Evolutionary conservation across 768 basidiomycete species (phyloP).

Genomic region (Amanita fuliginea): DNA sequence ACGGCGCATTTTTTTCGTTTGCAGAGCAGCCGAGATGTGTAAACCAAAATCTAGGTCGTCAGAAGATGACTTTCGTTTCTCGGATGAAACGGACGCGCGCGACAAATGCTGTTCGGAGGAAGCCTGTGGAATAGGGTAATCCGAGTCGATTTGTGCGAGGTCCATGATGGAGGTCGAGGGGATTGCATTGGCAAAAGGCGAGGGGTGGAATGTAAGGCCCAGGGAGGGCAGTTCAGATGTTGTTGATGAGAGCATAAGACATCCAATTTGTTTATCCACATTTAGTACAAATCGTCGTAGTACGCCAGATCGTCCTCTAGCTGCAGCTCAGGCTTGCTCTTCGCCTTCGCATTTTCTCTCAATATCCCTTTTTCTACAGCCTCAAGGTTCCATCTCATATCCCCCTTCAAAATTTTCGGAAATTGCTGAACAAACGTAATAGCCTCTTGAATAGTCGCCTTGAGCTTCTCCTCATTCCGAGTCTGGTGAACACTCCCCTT

Average conservation of each 20-base stretch:
- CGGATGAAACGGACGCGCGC: background rate
- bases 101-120: background rate
- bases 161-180: background rate
- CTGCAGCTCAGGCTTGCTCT: constrained; percentile 12
- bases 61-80: constrained; percentile 1
- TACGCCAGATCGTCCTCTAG: constrained; percentile 10
- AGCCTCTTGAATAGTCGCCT: constrained; percentile 15
- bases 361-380: constrained; percentile 24
- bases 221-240: background rate
- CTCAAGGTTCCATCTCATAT: constrained; percentile 15
- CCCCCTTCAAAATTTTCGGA: constrained; percentile 11
- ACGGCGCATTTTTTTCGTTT: constrained; percentile 2
- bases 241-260: constrained; percentile 3
- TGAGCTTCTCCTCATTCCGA: constrained; percentile 11
- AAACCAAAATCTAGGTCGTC: background rate
- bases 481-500: background rate
- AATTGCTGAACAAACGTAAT: constrained; percentile 17
- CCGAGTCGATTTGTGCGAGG: background rate
- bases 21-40: background rate
- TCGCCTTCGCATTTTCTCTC: constrained; percentile 6
- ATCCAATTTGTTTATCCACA: background rate
- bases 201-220: background rate
- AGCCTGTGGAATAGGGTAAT: background rate
- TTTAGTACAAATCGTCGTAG: background rate
- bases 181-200: background rate